phyloP scores from a whole-genome alignment of 2,329 filamentous ascomycete genomes.

The Talaromyces sp. region DNA sequence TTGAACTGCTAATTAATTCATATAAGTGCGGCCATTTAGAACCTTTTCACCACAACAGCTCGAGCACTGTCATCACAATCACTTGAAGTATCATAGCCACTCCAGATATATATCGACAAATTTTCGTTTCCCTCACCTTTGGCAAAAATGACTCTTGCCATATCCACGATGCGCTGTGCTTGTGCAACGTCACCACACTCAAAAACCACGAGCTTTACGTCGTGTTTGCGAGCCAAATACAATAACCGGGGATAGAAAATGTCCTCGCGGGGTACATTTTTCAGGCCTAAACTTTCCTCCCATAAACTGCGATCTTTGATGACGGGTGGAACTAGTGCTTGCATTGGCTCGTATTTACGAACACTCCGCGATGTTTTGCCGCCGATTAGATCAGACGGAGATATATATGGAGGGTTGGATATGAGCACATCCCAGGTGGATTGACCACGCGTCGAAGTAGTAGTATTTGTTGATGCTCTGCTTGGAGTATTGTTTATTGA shows the following conservation, averaged over 20 bases:
- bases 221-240: slow-evolving; percentile 19
- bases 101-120: slow-evolving; percentile 3
- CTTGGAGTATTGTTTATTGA: neutral
- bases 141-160: slow-evolving; percentile 4
- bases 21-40: neutral
- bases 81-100: slow-evolving; percentile 1
- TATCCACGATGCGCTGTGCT: slow-evolving; percentile 24
- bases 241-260: slow-evolving; percentile 33
- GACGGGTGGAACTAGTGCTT: slow-evolving; percentile 67
- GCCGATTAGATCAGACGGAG: slow-evolving; percentile 54
- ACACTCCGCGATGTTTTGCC: slow-evolving; percentile 68
- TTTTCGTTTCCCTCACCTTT: neutral
- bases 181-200: slow-evolving; percentile 34
- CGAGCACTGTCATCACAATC: slow-evolving; percentile 7
- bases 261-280: slow-evolving; percentile 22
- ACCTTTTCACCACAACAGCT: slow-evolving; percentile 8
- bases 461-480: neutral
- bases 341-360: slow-evolving; percentile 71
- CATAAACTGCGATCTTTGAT: neutral
- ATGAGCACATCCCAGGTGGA: slow-evolving; percentile 61
- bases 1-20: no score
- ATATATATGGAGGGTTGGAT: slow-evolving; percentile 91
- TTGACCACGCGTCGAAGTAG: neutral
- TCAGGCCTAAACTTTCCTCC: neutral
- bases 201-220: slow-evolving; percentile 26